A percentile compares a stretch with the other conserved stretches of the same genome.
Conservation (phyloP, 805 yeast species). For the Kluyveromyces nonfermentans region DNA sequence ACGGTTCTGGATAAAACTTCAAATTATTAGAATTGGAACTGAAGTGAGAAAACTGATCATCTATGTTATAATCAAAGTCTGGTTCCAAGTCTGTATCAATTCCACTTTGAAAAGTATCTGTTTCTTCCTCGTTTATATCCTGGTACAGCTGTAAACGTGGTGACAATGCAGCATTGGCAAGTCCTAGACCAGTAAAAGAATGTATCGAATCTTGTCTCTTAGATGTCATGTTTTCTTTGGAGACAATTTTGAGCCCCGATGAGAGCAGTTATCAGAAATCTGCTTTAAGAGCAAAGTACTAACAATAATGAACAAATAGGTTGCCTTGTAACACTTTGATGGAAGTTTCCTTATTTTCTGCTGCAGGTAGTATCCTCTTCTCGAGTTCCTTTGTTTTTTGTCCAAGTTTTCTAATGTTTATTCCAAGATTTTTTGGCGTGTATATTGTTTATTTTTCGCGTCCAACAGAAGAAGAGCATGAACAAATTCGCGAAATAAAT, state of each 20-base stretch:
- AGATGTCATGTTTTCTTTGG: neutral
- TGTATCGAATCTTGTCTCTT: constrained; percentile 1
- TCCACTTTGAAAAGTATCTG: constrained; percentile 1
- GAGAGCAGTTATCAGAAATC: neutral
- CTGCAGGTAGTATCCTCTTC: too few species aligned
- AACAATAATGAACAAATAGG: too few species aligned
- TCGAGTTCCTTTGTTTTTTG: too few species aligned
- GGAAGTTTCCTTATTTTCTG: too few species aligned
- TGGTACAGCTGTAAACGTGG: constrained; percentile 1
- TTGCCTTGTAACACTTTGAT: too few species aligned
- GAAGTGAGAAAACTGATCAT: constrained; percentile 3
- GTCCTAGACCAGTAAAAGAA: neutral
- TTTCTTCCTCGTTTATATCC: constrained; percentile 2
- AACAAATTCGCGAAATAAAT: too few species aligned
- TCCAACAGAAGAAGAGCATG: too few species aligned
- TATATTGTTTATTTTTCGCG: too few species aligned
- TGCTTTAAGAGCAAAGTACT: neutral
- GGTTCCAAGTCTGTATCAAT: neutral
- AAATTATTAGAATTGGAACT: constrained; percentile 14
- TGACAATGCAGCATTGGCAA: constrained; percentile 1
- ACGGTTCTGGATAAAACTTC: constrained; percentile 20
- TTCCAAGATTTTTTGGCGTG: too few species aligned
- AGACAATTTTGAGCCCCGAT: neutral
- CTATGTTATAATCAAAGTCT: neutral
- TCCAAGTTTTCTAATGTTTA: too few species aligned